Evolutionary conservation across 176 grass and related monocot species (phyloP).

Genomic region (Ensete ventricosum): DNA sequence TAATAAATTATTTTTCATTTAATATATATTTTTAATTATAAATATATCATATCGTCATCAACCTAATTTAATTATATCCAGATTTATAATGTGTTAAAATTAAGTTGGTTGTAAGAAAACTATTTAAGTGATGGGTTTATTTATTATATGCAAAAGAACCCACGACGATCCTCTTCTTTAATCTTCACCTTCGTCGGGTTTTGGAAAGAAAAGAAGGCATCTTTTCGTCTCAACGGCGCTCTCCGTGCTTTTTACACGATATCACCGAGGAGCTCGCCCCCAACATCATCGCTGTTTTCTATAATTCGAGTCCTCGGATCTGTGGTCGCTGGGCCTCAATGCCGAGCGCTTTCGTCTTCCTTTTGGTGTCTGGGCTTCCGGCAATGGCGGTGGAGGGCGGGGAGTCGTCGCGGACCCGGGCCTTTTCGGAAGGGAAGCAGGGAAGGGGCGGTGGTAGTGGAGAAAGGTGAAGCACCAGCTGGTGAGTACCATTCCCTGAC

Average conservation of each 20-base stretch:
- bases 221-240: not conserved
- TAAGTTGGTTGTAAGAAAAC: no score
- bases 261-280: not conserved
- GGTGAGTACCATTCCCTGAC: constrained; percentile 13
- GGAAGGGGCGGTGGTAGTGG: constrained; percentile 5
- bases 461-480: constrained; percentile 10
- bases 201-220: no score
- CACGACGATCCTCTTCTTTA: no score
- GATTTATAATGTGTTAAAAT: no score
- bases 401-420: not conserved
- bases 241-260: not conserved
- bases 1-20: no score
- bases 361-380: not conserved
- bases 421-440: not conserved
- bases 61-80: no score
- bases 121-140: no score
- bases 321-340: not conserved
- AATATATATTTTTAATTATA: no score
- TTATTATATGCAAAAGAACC: no score
- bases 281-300: not conserved
- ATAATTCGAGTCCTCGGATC: not conserved
- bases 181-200: no score
- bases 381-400: not conserved
- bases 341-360: not conserved
- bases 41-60: no score